Conservation (phyloP, 306 rosid genomes). For the Dryas drummondii region DNA sequence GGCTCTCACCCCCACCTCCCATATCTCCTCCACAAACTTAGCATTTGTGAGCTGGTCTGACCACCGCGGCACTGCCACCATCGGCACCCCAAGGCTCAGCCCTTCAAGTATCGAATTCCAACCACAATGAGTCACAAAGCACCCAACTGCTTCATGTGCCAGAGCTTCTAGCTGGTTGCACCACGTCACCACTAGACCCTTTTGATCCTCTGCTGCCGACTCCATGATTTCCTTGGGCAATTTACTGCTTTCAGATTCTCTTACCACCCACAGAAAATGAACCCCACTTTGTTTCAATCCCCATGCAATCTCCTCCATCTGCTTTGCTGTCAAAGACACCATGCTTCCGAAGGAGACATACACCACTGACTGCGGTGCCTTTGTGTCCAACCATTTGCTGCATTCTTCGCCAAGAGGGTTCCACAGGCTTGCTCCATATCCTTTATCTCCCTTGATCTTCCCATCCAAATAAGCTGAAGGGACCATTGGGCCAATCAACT, state of each 20-base stretch:
- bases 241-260: conserved; percentile 21
- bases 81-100: conserved; percentile 60
- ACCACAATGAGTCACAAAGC: conserved; percentile 67
- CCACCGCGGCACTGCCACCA: conserved; percentile 68
- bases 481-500: conserved; percentile 43
- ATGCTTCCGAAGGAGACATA: conserved; percentile 53
- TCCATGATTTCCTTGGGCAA: conserved; percentile 41
- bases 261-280: conserved; percentile 43
- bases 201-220: conserved; percentile 14
- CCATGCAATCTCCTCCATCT: conserved; percentile 34
- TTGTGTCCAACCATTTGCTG: conserved; percentile 36
- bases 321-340: conserved; percentile 27
- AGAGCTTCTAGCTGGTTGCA: conserved; percentile 63
- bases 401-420: conserved; percentile 20
- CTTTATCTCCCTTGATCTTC: conserved; percentile 26
- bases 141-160: conserved; percentile 47
- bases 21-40: conserved; percentile 53
- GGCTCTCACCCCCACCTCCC: conserved; percentile 60
- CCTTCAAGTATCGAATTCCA: conserved; percentile 75
- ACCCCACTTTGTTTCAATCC: conserved; percentile 34
- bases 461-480: conserved; percentile 52
- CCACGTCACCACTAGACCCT: conserved; percentile 45
- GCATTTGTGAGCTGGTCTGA: conserved; percentile 65
- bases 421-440: conserved; percentile 41
- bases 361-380: conserved; percentile 32